A percentile compares a stretch with the other conserved stretches of the same genome.
Evolutionary conservation across 139 green algal genomes (phyloP).

Genomic region (Chlamydomonas asymmetrica): DNA sequence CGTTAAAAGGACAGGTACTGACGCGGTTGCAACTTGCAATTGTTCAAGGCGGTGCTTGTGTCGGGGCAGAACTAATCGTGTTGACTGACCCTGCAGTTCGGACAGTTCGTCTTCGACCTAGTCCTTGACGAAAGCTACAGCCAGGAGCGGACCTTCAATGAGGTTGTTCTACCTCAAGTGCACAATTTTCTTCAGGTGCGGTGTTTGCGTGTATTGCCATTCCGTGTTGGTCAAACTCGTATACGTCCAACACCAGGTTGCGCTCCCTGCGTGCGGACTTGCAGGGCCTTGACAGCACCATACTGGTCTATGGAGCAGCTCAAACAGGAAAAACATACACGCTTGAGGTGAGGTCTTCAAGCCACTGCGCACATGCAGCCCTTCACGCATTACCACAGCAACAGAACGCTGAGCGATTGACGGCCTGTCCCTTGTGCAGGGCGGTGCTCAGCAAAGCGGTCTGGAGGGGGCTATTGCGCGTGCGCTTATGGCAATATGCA

Average conservation of each 20-base stretch:
- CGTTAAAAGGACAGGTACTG: too few species aligned
- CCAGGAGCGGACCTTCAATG: slow-evolving; percentile 13
- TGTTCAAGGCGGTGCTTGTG: too few species aligned
- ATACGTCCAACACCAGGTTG: too few species aligned
- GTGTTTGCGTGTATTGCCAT: too few species aligned
- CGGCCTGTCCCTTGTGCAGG: background rate
- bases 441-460: background rate
- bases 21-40: too few species aligned
- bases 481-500: slow-evolving; percentile 21
- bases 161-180: slow-evolving; percentile 15
- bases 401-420: background rate
- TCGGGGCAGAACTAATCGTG: too few species aligned
- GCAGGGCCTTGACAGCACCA: background rate
- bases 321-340: slow-evolving; percentile 21
- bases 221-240: too few species aligned
- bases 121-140: slow-evolving; percentile 15
- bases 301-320: slow-evolving; percentile 12
- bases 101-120: slow-evolving; percentile 19
- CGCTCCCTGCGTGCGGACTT: too few species aligned
- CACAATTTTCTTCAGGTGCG: slow-evolving; percentile 22
- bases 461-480: slow-evolving; percentile 17
- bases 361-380: background rate
- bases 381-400: background rate
- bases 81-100: too few species aligned
- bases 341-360: background rate